A percentile compares a stretch with the other conserved stretches of the same genome.
These are phyloP conservation scores for Aurinia saxatilis DNA, from an alignment of 345 rosid species.

Conservation along the genomic window DNA sequence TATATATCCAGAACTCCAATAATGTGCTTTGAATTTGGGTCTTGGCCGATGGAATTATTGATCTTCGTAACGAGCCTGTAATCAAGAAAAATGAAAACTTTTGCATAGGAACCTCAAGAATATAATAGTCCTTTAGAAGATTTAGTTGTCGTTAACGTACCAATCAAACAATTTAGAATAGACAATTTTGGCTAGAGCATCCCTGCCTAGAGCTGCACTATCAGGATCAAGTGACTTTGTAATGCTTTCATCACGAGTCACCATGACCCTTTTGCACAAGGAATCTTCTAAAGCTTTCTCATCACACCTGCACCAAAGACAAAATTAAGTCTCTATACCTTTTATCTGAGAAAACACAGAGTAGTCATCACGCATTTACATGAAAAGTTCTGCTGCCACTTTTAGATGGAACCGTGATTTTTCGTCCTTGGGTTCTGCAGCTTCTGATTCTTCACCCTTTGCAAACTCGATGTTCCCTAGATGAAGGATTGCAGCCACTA, in stretches of 20 bases:
- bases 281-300: constrained; percentile 81
- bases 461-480: constrained; percentile 86
- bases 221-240: constrained; percentile 88
- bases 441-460: constrained; percentile 78
- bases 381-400: constrained; percentile 80
- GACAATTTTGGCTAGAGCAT: constrained; percentile 90
- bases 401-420: constrained; percentile 69
- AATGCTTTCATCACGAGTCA: constrained; percentile 94
- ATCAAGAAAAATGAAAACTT: background rate
- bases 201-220: constrained; percentile 77
- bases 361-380: constrained; percentile 37
- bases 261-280: constrained; percentile 89
- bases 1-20: constrained; percentile 98
- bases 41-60: constrained; percentile 88
- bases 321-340: constrained; percentile 11
- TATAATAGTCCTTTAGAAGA: background rate
- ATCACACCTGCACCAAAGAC: constrained; percentile 70
- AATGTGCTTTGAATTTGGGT: constrained; percentile 63
- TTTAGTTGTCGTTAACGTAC: constrained; percentile 30
- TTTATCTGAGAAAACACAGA: constrained; percentile 16
- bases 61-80: constrained; percentile 90
- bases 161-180: constrained; percentile 95
- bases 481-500: constrained; percentile 97
- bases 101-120: background rate
- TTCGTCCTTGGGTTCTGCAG: constrained; percentile 81